Evolutionary conservation across 2,329 filamentous ascomycete genomes (phyloP).

Genomic region (Elsinoe necatrix): DNA sequence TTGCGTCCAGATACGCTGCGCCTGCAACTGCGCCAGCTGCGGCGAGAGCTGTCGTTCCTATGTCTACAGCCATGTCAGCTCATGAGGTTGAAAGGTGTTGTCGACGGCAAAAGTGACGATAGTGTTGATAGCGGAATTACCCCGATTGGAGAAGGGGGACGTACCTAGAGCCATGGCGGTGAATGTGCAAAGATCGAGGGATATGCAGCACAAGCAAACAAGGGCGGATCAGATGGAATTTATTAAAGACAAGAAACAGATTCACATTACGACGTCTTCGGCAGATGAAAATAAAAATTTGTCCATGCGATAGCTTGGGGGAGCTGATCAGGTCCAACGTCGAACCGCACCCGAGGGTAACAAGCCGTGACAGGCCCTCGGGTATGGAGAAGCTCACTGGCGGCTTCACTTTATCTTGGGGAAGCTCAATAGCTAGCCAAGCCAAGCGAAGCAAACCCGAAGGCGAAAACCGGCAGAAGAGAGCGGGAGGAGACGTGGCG

Average conservation of each 20-base stretch:
- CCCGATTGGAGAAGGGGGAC: conserved; percentile 8
- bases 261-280: not conserved
- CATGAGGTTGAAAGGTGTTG: not conserved
- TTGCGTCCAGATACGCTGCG: conserved; percentile 59
- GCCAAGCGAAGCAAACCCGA: not conserved
- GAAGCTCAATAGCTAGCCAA: not conserved
- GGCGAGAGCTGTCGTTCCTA: conserved; percentile 6
- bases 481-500: not conserved
- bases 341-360: conserved; percentile 12
- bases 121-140: not conserved
- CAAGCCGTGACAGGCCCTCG: conserved; percentile 4
- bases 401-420: too few relatives aligned
- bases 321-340: not conserved
- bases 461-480: not conserved
- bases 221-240: not conserved
- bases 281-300: not conserved
- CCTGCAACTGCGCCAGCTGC: conserved; percentile 28
- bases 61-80: not conserved
- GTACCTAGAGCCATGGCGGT: conserved; percentile 9
- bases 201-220: not conserved
- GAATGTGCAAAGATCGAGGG: not conserved
- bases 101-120: not conserved
- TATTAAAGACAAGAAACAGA: not conserved
- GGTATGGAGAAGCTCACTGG: conserved; percentile 6
- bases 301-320: not conserved